phyloP scores from a whole-genome alignment of 2,329 filamentous ascomycete genomes.

The Sordariomycetes sp. region DNA sequence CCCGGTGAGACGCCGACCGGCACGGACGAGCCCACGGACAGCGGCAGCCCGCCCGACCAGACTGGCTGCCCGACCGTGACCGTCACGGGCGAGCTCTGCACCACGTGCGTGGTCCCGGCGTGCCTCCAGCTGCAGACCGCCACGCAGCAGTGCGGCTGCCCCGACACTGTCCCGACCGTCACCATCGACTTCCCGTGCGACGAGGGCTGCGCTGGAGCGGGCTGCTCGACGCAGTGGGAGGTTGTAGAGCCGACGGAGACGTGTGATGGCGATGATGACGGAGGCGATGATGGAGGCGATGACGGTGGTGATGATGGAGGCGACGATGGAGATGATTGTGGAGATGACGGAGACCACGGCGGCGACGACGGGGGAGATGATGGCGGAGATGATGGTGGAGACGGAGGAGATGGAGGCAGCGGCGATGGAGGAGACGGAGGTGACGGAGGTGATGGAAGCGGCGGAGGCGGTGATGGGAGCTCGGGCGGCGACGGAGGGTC shows the following conservation, averaged over 20 bases:
- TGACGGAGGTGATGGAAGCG: not conserved
- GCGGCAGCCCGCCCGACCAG: not conserved
- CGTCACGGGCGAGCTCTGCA: conserved; percentile 18
- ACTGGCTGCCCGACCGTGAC: conserved; percentile 21
- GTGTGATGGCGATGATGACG: not conserved
- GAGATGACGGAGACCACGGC: not conserved
- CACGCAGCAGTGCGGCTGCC: conserved; percentile 3
- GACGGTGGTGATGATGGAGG: not conserved
- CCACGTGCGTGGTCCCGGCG: conserved; percentile 17
- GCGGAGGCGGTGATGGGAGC: not conserved
- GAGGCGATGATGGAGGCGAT: not conserved
- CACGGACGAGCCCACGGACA: not conserved
- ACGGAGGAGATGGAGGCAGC: not conserved
- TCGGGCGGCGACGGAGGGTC: not conserved
- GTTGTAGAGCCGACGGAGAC: not conserved
- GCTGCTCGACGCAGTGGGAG: conserved; percentile 1
- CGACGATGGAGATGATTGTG: not conserved
- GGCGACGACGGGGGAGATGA: not conserved
- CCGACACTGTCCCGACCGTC: conserved; percentile 1
- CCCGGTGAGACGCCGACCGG: not conserved
- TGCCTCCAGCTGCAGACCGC: conserved; percentile 21
- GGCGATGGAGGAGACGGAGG: not conserved
- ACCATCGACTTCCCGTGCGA: conserved; percentile 6
- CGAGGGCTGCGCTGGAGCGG: not conserved
- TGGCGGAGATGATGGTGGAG: not conserved